Evolutionary conservation across 768 basidiomycete species (phyloP).

Genomic region (Trametes sanguinea): DNA sequence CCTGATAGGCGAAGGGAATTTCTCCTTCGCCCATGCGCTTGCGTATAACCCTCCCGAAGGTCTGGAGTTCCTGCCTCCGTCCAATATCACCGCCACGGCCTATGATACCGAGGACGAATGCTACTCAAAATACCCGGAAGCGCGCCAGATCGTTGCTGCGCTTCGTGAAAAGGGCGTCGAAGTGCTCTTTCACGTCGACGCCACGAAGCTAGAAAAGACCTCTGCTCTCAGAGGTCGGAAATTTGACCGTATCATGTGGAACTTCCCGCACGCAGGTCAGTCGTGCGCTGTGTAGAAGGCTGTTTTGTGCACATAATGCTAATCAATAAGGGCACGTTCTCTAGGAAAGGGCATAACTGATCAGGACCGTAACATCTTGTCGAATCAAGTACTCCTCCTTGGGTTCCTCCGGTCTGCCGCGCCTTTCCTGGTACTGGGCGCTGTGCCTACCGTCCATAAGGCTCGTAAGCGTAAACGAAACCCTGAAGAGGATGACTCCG

Average conservation of each 20-base stretch:
- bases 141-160: slow-evolving; percentile 54
- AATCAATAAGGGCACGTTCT: background rate
- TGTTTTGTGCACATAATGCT: too few relatives aligned
- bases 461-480: slow-evolving; percentile 46
- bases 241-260: slow-evolving; percentile 88
- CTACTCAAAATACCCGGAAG: slow-evolving; percentile 81
- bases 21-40: slow-evolving; percentile 85
- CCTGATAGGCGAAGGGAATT: slow-evolving; percentile 92
- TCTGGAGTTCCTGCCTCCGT: slow-evolving; percentile 55
- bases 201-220: slow-evolving; percentile 67
- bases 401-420: slow-evolving; percentile 79
- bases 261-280: slow-evolving; percentile 95
- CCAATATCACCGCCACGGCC: slow-evolving; percentile 81
- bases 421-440: slow-evolving; percentile 58
- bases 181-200: slow-evolving; percentile 84
- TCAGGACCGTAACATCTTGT: slow-evolving; percentile 89
- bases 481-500: slow-evolving; percentile 46
- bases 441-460: slow-evolving; percentile 45
- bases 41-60: slow-evolving; percentile 47
- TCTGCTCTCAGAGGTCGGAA: slow-evolving; percentile 56
- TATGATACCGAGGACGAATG: slow-evolving; percentile 81
- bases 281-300: background rate
- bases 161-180: slow-evolving; percentile 62
- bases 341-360: slow-evolving; percentile 88
- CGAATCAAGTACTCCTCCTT: slow-evolving; percentile 83